Conservation (phyloP, 228 moss, liverwort and hornwort species). For the Sphagnum magellanicum region DNA sequence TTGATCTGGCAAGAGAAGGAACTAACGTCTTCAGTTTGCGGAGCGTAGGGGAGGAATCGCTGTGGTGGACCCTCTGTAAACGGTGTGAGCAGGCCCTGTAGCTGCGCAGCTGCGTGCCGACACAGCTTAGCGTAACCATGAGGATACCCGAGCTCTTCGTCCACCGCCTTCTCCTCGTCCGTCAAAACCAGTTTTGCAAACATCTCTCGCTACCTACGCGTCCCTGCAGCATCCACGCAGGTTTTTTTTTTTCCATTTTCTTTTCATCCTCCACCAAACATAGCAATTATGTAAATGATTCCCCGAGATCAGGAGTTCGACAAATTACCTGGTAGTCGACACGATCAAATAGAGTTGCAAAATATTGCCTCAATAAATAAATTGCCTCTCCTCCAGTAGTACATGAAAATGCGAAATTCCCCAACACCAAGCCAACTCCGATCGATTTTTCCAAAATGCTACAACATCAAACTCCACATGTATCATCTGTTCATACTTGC, state of each 20-base stretch:
- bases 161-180: constrained; percentile 29
- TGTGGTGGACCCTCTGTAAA: constrained; percentile 37
- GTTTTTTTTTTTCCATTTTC: not conserved
- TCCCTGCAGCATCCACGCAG: not conserved
- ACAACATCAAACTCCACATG: no score
- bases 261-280: no score
- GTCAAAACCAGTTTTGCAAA: constrained; percentile 19
- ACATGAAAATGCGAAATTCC: no score
- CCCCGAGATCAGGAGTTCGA: no score
- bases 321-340: no score
- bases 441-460: no score
- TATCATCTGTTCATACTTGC: no score
- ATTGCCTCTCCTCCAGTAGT: no score
- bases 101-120: constrained; percentile 18
- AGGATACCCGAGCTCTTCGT: constrained; percentile 28
- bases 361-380: no score
- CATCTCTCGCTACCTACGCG: constrained; percentile 1
- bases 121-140: constrained; percentile 33
- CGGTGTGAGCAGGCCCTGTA: constrained; percentile 26
- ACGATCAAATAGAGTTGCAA: no score
- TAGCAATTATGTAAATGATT: no score
- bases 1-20: not conserved
- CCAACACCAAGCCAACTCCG: no score
- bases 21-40: constrained; percentile 32
- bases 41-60: constrained; percentile 32